Evolutionary conservation across 208 protist genomes (phyloP), one percentile per base, ranked within the genome.

Genomic region (Trypanosoma brucei): DNA sequence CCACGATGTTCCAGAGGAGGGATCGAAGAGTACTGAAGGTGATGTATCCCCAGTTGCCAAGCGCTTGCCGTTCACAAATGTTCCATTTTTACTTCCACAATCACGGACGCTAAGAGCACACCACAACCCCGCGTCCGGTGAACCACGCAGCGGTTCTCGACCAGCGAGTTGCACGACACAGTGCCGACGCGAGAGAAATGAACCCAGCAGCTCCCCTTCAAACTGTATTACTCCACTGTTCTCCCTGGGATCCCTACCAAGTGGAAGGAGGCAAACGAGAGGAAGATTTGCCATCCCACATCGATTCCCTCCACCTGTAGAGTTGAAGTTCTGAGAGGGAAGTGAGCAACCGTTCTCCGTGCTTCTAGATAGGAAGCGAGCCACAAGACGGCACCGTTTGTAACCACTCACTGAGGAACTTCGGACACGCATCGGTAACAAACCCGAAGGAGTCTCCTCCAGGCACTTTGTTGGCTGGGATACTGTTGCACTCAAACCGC

Each of bases 181-280:
- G 53, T 82, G 71, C 13, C 44, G 49, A 36, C 76, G 72, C 1
- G 76, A 78, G 22, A 82, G 4, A 6, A 82, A 62, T 36, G 76
- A 68, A n/a, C 72, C 72, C 42, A 60, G 66, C 13, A 38, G 7
- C 4, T 38, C 55, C 36, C 70, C 36, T n/a, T 67, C 60, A 9
- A 76, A 68, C 7, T 58, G 38, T 22, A 82, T 69, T 0, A 78
- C 61, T 0, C 61, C 66, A 66, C 68, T 65, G 40, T 68, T 72
- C 34, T 52, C 37, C 22, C 38, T 7, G 14, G 60, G 55, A 40
- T 82, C 71, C 35, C 68, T 64, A 33, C 76, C 76, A 22, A 82
- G 31, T 8, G 65, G 57, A 2, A 78, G 39, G 36, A 63, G 34
- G 31, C 75, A 53, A 31, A 38, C 22, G 33, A 14, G 5, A 8